Conservation (phyloP, 208 protist genomes). For the Acanthamoeba royreba region DNA sequence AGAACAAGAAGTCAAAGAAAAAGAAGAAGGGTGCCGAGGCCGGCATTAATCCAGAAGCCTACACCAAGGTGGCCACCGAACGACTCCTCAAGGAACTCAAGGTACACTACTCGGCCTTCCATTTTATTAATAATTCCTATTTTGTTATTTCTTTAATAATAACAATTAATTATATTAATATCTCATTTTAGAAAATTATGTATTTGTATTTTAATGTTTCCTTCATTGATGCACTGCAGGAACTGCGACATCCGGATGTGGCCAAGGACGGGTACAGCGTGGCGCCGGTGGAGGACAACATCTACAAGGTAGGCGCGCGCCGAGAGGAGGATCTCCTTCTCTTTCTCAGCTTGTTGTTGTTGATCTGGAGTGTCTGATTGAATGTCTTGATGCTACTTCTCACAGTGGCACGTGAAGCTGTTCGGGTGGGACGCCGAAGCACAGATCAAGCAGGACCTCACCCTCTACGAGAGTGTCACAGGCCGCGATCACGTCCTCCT, state of each 20-base stretch:
- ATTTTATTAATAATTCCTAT: no score
- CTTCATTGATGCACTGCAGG: background rate
- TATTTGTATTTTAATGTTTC: background rate
- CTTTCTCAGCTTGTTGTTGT: background rate
- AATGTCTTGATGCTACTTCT: background rate
- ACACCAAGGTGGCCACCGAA: background rate
- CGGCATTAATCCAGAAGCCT: background rate
- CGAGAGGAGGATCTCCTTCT: background rate
- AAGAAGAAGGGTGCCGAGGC: background rate
- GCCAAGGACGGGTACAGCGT: background rate
- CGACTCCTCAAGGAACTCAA: background rate
- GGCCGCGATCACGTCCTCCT: conserved; percentile 27
- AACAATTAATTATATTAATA: no score
- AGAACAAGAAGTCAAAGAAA: background rate
- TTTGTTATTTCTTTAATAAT: background rate
- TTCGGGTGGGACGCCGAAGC: conserved; percentile 1
- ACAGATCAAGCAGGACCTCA: conserved; percentile 25
- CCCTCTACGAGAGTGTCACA: conserved; percentile 3
- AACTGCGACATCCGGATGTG: background rate
- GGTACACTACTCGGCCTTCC: no score
- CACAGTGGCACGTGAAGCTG: conserved; percentile 28
- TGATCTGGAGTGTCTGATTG: background rate
- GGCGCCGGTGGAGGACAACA: background rate
- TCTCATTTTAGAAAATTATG: background rate
- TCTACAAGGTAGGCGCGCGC: background rate